Evolutionary conservation across 2,329 filamentous ascomycete genomes (phyloP).

Genomic region (Aspergillus sp.): DNA sequence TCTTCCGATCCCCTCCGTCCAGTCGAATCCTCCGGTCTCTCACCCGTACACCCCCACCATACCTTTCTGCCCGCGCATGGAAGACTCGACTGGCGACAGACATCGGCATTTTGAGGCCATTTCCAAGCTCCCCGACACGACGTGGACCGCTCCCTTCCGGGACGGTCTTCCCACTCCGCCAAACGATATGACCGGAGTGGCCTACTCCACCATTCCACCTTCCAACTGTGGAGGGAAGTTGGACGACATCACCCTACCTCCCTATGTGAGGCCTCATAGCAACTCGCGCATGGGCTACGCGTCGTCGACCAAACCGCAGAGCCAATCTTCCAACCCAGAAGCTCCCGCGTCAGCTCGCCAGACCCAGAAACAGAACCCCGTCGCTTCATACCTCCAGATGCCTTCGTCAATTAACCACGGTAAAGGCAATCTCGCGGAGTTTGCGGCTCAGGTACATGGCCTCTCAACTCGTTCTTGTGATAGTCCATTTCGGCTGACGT

Average conservation of each 20-base stretch:
- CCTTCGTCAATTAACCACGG: conserved; percentile 72
- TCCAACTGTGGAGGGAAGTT: conserved; percentile 32
- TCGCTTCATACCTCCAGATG: conserved; percentile 62
- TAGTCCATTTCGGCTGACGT: background rate
- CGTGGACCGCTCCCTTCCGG: conserved; percentile 37
- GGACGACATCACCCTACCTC: conserved; percentile 24
- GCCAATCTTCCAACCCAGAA: conserved; percentile 24
- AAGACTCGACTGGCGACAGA: conserved; percentile 12
- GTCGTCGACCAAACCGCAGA: conserved; percentile 22
- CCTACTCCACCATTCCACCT: conserved; percentile 33
- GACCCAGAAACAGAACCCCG: conserved; percentile 33
- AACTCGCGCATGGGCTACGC: conserved; percentile 22
- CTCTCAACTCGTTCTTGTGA: background rate
- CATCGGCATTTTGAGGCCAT: conserved; percentile 14
- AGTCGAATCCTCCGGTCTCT: conserved; percentile 25
- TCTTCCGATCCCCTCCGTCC: conserved; percentile 27
- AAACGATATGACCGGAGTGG: conserved; percentile 42
- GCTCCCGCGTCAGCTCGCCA: conserved; percentile 18
- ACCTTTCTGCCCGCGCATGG: conserved; percentile 19
- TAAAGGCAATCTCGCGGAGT: conserved; percentile 75
- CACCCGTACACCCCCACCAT: conserved; percentile 27
- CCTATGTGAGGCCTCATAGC: conserved; percentile 19
- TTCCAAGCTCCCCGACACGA: conserved; percentile 18
- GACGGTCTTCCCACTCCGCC: conserved; percentile 44
- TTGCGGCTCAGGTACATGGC: conserved; percentile 70